phyloP scores from a whole-genome alignment of 805 yeast species.

The Nakazawaea sp. region DNA sequence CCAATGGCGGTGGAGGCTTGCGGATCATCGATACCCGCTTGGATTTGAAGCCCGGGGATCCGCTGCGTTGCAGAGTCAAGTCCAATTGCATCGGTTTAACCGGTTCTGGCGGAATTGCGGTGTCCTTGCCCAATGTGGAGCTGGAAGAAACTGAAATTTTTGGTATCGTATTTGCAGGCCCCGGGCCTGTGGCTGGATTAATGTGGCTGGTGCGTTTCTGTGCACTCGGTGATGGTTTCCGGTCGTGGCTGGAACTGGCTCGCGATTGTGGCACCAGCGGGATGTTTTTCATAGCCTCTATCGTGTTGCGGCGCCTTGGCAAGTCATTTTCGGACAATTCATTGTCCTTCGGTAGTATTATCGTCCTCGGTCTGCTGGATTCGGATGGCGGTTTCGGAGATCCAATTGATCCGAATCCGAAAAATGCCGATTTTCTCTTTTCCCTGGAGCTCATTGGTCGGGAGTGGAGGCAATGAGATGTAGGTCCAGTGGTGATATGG shows the following conservation, averaged over 20 bases:
- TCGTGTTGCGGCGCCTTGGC: slow-evolving; percentile 1
- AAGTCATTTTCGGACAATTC: slow-evolving; percentile 1
- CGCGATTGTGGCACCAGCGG: not conserved
- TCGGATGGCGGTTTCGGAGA: not conserved
- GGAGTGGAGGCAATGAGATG: no score
- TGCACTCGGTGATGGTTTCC: no score
- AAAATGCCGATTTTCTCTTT: slow-evolving; percentile 11
- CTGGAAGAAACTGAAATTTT: no score
- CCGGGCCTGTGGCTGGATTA: no score
- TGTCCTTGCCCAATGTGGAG: no score
- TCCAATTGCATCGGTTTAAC: no score
- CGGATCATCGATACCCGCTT: not conserved
- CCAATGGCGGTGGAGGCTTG: slow-evolving; percentile 5
- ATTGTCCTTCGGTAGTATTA: slow-evolving; percentile 6
- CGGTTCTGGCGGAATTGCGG: no score
- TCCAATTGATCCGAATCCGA: slow-evolving; percentile 5
- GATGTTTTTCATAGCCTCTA: not conserved
- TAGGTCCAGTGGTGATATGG: no score
- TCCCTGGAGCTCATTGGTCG: slow-evolving; percentile 7
- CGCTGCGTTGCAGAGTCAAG: no score
- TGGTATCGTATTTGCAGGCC: no score
- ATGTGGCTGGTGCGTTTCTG: no score
- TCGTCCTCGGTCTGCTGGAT: slow-evolving; percentile 1
- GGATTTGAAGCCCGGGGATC: no score
- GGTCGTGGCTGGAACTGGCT: not conserved